Evolutionary conservation across 305 asterid species (phyloP).

Genomic region (Fraxinus sp.): DNA sequence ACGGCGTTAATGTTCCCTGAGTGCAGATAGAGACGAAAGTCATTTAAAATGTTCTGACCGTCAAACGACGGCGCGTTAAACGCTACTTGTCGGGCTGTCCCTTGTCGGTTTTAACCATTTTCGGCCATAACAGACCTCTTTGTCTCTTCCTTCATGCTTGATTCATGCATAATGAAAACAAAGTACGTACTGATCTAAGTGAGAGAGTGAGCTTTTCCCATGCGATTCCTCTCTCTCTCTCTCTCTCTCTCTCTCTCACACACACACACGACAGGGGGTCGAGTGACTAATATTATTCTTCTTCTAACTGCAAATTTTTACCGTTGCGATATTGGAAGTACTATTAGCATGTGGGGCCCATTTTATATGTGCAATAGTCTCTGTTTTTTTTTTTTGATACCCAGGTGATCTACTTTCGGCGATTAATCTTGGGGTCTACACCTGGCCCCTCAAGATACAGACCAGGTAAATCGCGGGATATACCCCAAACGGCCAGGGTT

Average conservation of each 20-base stretch:
- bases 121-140: not conserved
- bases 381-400: no score
- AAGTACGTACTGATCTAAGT: not conserved
- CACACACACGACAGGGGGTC: not conserved
- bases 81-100: not conserved
- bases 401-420: no score
- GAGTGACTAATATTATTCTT: not conserved
- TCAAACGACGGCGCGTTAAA: not conserved
- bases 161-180: not conserved
- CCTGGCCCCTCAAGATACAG: no score
- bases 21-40: not conserved
- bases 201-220: not conserved
- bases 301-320: not conserved
- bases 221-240: not conserved
- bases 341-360: not conserved
- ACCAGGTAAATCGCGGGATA: no score
- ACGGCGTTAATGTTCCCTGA: not conserved
- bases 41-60: not conserved
- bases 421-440: no score
- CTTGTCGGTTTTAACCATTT: not conserved
- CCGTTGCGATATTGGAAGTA: not conserved
- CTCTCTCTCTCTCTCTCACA: not conserved
- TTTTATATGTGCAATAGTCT: not conserved
- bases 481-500: no score
- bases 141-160: not conserved